Evolutionary conservation across 306 rosid species (phyloP), one percentile per base, ranked within the genome.

Genomic region (Crotalaria pallida): DNA sequence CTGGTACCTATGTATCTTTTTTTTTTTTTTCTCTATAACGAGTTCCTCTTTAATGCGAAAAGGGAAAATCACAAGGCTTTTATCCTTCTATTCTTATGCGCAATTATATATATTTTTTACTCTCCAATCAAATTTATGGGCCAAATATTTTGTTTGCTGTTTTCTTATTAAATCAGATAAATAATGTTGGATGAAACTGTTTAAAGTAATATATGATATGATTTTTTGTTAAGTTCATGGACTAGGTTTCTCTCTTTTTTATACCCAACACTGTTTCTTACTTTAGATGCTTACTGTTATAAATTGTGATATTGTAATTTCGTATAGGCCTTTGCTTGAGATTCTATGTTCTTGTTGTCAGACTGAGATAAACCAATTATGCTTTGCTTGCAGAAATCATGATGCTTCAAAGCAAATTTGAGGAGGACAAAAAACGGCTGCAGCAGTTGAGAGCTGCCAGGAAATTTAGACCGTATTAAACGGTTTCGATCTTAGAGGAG

Each of bases 401-500:
- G 89, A 73, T 70, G 83, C 81, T 94, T 55, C 98, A 90, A 73
- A 77, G 87, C 84, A 94, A 94, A 59, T 94, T 94, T 44, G 89
- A 88, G 82, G 85, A 87, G 56, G 98, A 88, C 72, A 90, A 84
- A 77, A 90, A 85, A 71, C 79, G 94, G 69, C 82, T 94, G 40
- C 98, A 88, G 68, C 95, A 85, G 74, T 65, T 90, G 21, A 78
- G 97, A 85, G 96, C 97, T 69, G 82, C 96, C 38, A 84, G 97
- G 79, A 88, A 89, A 80, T 94, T 94, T 77, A 84, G 86, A 43
- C 98, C 97, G 12, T 94, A 94, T 76, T 94, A 82, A 84, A 41
- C 24, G 29, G 6, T 8, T 55, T 48, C 38, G 59, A 21, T 31
- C 8, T 23, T 5, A 5, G 48, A 18, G 22, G 33, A 45, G n/a